These are phyloP conservation scores for Paecilomyces dactylethromorphus DNA, from an alignment of 2,329 filamentous ascomycete species.

Conservation along the genomic window DNA sequence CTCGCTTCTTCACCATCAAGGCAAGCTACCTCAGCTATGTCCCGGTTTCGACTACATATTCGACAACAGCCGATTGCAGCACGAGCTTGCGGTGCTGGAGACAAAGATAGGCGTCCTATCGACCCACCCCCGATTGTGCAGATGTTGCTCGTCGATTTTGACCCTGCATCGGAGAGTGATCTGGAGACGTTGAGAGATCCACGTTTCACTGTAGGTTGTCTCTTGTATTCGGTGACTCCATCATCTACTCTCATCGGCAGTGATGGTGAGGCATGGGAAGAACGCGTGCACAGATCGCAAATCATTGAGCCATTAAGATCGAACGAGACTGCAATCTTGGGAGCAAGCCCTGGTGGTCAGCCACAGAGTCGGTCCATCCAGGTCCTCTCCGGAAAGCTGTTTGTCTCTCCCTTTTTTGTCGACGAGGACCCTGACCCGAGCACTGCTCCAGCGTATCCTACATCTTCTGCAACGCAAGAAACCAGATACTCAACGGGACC, in stretches of 20 bases:
- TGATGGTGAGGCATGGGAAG: conserved; percentile 7
- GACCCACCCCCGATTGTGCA: conserved; percentile 44
- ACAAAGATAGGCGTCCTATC: conserved; percentile 40
- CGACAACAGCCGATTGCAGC: conserved; percentile 42
- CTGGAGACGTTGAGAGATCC: conserved; percentile 31
- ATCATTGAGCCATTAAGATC: conserved; percentile 3
- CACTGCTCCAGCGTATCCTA: conserved; percentile 33
- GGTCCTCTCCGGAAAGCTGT: conserved; percentile 31
- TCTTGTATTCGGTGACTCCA: conserved; percentile 29
- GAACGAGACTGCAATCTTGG: conserved; percentile 11
- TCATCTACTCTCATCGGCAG: conserved; percentile 2
- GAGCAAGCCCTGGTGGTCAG: conserved; percentile 12
- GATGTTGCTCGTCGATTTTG: conserved; percentile 39
- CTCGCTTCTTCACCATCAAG: conserved; percentile 16
- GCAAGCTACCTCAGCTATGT: conserved; percentile 13
- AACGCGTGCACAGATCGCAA: conserved; percentile 7
- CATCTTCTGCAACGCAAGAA: conserved; percentile 5
- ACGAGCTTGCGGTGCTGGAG: conserved; percentile 40
- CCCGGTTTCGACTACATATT: conserved; percentile 35
- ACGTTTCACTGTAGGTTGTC: conserved; percentile 38
- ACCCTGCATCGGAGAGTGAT: conserved; percentile 31
- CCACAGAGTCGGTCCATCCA: conserved; percentile 16
- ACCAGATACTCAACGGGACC: conserved; percentile 4
- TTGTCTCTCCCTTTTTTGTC: conserved; percentile 37
- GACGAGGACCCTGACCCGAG: conserved; percentile 37